Base-by-base conservation (phyloP, 176 grass and related monocot genomes). In the Areca catechu region DNA sequence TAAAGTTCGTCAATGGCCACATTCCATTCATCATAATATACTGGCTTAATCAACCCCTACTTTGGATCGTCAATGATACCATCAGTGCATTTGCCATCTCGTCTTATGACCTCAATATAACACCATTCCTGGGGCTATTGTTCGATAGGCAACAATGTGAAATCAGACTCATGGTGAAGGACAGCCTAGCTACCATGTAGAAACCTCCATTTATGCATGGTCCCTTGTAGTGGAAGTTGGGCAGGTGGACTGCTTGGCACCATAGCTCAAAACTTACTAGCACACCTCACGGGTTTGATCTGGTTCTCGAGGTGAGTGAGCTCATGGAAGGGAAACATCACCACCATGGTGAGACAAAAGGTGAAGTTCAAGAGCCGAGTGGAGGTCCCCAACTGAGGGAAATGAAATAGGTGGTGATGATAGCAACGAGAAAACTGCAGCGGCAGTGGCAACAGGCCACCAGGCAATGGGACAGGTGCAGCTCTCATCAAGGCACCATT, bases 341-440 rank as follows among this genome's bases (percentile, higher is more conserved):
- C 63, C 17, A 53, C 24, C 22, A 66, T 17, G 15, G 63, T 54
- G 49, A 3, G 50, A 22, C 63, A 66, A 4, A 66, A 66, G 63
- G 50, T 66, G 22, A 18, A 7, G 22, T 66, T 66, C 49, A 66
- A 54, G 50, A 66, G 63, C 63, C 24, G 34, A 17, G 50, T 66
- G 7, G 21, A 52, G 63, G 63, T 66, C 23, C 24, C 30, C 3
- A 66, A 66, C 24, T 17, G 50, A 16, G 50, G 16, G 63, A 17
- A 15, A 49, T 66, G 24, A 3, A 4, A 22, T 49, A 66, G 50
- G 24, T 54, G 50, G 63, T 28, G 49, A 19, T 66, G 24, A 29
- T 66, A 51, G 54, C 22, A 66, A 54, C 50, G 63, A 66, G 24
- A 51, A 24, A 49, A 66, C 27, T 16, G 4, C 15, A 23, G 22